These are phyloP conservation scores for Mycosphaerella arachidis DNA, from an alignment of 2,329 filamentous ascomycete genomes.

Conservation along the genomic window DNA sequence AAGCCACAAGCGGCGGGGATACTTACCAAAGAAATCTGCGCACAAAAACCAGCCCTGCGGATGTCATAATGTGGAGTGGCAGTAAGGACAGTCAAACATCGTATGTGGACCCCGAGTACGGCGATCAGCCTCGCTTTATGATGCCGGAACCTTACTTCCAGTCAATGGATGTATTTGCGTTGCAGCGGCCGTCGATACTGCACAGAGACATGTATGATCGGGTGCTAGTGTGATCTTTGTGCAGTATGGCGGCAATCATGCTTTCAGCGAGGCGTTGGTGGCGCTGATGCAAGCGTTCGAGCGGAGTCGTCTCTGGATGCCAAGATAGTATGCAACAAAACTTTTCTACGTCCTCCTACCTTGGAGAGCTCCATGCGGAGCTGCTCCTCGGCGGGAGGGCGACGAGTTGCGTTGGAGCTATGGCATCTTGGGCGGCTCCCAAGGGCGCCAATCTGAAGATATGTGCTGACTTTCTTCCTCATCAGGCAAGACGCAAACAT, in stretches of 20 bases:
- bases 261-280: conserved; percentile 24
- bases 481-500: conserved; percentile 84
- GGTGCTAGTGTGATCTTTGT: conserved; percentile 19
- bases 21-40: conserved; percentile 74
- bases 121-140: conserved; percentile 15
- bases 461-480: conserved; percentile 16
- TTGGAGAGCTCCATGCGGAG: conserved; percentile 22
- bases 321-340: conserved; percentile 20
- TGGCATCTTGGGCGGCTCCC: conserved; percentile 1
- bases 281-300: conserved; percentile 16
- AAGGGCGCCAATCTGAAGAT: not conserved
- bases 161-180: conserved; percentile 2
- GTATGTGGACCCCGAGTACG: conserved; percentile 51
- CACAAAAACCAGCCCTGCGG: conserved; percentile 89
- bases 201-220: conserved; percentile 21
- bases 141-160: not conserved
- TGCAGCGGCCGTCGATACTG: not conserved
- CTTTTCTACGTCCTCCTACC: conserved; percentile 22
- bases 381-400: conserved; percentile 26
- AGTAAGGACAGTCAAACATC: conserved; percentile 95
- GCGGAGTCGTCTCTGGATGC: conserved; percentile 7
- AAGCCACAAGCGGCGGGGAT: conserved; percentile 73
- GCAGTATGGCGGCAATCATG: not conserved
- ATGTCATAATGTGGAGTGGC: conserved; percentile 97
- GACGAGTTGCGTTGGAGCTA: conserved; percentile 30